Conservation (phyloP, 331 rosid species). For the Cucumis variabilis region DNA sequence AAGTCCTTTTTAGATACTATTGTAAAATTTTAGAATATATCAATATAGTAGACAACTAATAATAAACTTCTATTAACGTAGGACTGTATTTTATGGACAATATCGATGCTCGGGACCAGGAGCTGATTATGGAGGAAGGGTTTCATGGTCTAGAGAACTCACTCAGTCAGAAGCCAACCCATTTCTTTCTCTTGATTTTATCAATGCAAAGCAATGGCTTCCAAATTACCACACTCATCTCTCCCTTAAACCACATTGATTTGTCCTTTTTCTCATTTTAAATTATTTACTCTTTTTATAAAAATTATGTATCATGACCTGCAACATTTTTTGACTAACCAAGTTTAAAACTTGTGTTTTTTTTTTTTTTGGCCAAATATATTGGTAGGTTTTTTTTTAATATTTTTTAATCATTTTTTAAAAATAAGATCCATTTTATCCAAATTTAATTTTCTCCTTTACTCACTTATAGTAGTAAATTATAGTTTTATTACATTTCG, state of each 20-base stretch:
- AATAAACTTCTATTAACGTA: constrained; percentile 4
- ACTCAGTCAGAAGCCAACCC: constrained; percentile 34
- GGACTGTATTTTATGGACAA: constrained; percentile 79
- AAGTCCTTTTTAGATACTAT: constrained; percentile 15
- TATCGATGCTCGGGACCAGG: constrained; percentile 71
- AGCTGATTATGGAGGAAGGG: constrained; percentile 66
- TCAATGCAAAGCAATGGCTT: constrained; percentile 22
- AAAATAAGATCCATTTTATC: too few relatives aligned
- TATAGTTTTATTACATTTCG: too few relatives aligned
- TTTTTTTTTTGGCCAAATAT: too few relatives aligned
- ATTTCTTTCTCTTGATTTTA: constrained; percentile 10
- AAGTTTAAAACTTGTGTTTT: too few relatives aligned
- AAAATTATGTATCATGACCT: neutral
- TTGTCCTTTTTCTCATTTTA: neutral
- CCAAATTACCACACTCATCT: constrained; percentile 7
- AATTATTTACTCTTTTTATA: too few relatives aligned
- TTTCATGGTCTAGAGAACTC: constrained; percentile 72
- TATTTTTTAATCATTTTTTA: too few relatives aligned
- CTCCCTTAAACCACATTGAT: neutral
- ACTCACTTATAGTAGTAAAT: too few relatives aligned
- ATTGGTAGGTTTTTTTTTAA: too few relatives aligned
- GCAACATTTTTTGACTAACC: neutral
- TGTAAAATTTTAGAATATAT: too few relatives aligned
- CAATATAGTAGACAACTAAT: too few relatives aligned
- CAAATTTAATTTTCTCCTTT: too few relatives aligned